Evolutionary conservation across 2,329 filamentous ascomycete species (phyloP).

Genomic region (Ophiosphaerella korrae): DNA sequence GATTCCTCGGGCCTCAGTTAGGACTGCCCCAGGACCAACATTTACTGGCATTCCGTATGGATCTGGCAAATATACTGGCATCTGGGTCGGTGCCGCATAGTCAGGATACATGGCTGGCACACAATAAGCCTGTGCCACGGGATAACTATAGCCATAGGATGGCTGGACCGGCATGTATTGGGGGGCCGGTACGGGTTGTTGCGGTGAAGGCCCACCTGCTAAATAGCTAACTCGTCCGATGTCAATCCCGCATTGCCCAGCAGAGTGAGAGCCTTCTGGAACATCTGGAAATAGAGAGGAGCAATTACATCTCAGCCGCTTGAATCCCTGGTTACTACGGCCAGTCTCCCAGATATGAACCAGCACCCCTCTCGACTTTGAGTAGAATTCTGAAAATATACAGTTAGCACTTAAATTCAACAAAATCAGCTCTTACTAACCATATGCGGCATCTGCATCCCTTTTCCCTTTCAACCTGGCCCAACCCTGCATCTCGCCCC

Average conservation of each 20-base stretch:
- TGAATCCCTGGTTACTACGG: constrained; percentile 30
- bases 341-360: constrained; percentile 43
- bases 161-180: constrained; percentile 25
- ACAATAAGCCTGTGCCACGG: constrained; percentile 23
- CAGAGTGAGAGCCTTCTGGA: constrained; percentile 33
- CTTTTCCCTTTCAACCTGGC: constrained; percentile 40
- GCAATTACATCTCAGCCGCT: constrained; percentile 45
- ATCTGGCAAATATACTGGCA: constrained; percentile 37
- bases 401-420: background rate
- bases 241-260: constrained; percentile 36
- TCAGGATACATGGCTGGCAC: constrained; percentile 23
- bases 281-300: constrained; percentile 30
- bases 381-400: constrained; percentile 23
- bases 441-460: constrained; percentile 42
- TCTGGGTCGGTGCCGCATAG: constrained; percentile 21
- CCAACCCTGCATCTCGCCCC: constrained; percentile 43
- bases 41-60: constrained; percentile 45
- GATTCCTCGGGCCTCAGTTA: constrained; percentile 46
- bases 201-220: constrained; percentile 11
- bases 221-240: constrained; percentile 32
- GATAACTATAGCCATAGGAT: constrained; percentile 33
- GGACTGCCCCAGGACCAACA: constrained; percentile 39
- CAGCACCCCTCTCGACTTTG: constrained; percentile 28
- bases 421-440: constrained; percentile 18
- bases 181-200: constrained; percentile 7